Base-by-base conservation (phyloP, 306 rosid species). In the Quercus suber region DNA sequence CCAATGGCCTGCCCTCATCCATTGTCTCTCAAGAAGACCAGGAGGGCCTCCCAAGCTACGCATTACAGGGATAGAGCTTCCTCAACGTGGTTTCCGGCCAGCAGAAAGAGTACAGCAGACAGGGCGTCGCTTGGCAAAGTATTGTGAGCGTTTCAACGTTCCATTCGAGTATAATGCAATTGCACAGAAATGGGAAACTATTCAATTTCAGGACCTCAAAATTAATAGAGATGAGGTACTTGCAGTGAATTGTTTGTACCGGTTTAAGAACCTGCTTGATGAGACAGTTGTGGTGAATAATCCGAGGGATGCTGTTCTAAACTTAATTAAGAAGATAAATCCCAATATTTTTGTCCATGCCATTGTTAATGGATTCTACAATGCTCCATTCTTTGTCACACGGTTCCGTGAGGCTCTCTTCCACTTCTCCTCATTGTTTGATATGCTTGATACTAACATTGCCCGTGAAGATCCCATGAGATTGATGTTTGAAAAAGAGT, bases 1-100 rank as follows among this genome's bases (percentile, higher is more conserved):
- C 80, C 98, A 91, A 67, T 93, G 98, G 98, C 98, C 98, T 61
- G 88, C 85, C 60, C 93, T 93, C 15, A 89, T 93, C 79, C 85
- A 85, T n/a, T 63, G 75, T 82, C 87, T 93, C 53, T 85, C 97
- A 35, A 70, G 25, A 55, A 85, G 93, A 78, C 15, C 5, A 0
- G 98, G 95, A 17, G 95, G 97, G 3, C 93, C 97, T 55, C 95
- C 97, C 61, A 93, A 85, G 84, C 82, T 93, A 30, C 90, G 95
- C 37, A 87, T 93, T 49, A 80, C 89, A 0, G 89, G 89, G n/a
- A 78, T 86, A 23, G 89, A 86, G 52, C 76, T 80, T 71, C 87
- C 89, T 65, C 81, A 71, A 72, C 77, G 68, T n/a, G 89, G 89
- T 35, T 86, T 86, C 74, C 85, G 89, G 68, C 89, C 89, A 1